Conservation (phyloP, 2,329 filamentous ascomycete genomes). For the Xylaria sp. region DNA sequence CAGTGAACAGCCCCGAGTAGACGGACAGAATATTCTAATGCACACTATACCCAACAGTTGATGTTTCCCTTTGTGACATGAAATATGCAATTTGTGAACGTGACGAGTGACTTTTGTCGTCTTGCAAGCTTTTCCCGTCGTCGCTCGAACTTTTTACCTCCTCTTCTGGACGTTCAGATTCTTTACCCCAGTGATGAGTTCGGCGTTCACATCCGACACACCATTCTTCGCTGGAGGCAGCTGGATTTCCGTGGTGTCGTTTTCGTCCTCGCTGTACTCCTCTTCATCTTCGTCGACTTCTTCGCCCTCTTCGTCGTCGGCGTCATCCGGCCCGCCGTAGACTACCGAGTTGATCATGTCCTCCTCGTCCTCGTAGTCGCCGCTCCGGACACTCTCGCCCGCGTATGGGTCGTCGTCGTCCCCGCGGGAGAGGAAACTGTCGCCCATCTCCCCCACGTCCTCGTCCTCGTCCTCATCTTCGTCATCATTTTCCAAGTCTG, state of each 20-base stretch:
- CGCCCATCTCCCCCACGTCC: constrained; percentile 56
- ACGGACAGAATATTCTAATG: constrained; percentile 7
- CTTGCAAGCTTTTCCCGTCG: background rate
- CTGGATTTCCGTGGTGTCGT: constrained; percentile 37
- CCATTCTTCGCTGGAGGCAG: constrained; percentile 34
- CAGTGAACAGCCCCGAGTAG: constrained; percentile 13
- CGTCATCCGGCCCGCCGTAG: constrained; percentile 51
- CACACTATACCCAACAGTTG: background rate
- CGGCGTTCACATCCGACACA: constrained; percentile 61
- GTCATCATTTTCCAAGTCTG: constrained; percentile 54
- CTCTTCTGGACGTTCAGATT: constrained; percentile 60
- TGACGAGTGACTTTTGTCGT: constrained; percentile 5
- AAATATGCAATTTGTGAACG: background rate
- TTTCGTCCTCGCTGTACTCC: constrained; percentile 44
- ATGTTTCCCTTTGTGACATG: background rate
- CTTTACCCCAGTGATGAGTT: constrained; percentile 69
- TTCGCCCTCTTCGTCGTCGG: constrained; percentile 51
- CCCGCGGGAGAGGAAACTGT: constrained; percentile 56
- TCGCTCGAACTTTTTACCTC: background rate
- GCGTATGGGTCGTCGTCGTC: constrained; percentile 52
- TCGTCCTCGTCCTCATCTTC: constrained; percentile 58
- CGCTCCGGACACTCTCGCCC: constrained; percentile 56
- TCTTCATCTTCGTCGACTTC: constrained; percentile 51
- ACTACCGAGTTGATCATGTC: constrained; percentile 54
- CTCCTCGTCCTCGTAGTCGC: constrained; percentile 57